Conservation (phyloP, 208 protist species). For the Vickermania ingenoplastis region DNA sequence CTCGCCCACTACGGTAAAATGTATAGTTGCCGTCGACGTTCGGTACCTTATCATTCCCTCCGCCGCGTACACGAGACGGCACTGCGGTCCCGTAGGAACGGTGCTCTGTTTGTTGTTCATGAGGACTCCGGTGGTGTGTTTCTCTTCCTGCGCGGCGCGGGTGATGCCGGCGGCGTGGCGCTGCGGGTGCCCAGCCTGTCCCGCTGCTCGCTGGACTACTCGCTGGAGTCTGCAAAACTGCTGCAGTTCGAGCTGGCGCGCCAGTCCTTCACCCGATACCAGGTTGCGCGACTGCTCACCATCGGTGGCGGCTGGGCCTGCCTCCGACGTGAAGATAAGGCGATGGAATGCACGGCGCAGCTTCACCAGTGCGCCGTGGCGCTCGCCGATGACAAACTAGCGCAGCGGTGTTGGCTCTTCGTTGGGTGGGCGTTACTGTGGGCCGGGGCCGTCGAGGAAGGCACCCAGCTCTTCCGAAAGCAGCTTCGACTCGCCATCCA, state of each 20-base stretch:
- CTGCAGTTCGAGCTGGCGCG: not conserved
- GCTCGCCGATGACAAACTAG: slow-evolving; percentile 6
- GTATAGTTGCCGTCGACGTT: too few relatives aligned
- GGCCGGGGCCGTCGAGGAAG: not conserved
- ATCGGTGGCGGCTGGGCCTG: slow-evolving; percentile 22
- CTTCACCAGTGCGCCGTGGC: slow-evolving; percentile 5
- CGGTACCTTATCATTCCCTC: too few relatives aligned
- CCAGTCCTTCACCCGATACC: not conserved
- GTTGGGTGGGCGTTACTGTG: not conserved
- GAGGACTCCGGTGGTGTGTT: too few relatives aligned
- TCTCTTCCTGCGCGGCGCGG: too few relatives aligned
- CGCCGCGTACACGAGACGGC: too few relatives aligned
- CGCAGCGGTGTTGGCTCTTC: slow-evolving; percentile 14
- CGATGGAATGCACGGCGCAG: slow-evolving; percentile 7
- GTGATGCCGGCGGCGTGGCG: too few relatives aligned
- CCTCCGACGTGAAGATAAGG: slow-evolving; percentile 11
- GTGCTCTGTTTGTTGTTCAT: too few relatives aligned
- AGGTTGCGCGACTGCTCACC: slow-evolving; percentile 13
- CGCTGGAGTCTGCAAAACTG: not conserved
- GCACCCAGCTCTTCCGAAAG: not conserved
- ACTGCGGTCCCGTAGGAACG: too few relatives aligned
- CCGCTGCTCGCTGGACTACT: not conserved
- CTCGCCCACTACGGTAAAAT: too few relatives aligned
- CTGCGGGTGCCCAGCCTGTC: not conserved
- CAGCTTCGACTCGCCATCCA: not conserved